Conservation (phyloP, 1,284 basidiomycete genomes). For the Papiliotrema fonsecae region DNA sequence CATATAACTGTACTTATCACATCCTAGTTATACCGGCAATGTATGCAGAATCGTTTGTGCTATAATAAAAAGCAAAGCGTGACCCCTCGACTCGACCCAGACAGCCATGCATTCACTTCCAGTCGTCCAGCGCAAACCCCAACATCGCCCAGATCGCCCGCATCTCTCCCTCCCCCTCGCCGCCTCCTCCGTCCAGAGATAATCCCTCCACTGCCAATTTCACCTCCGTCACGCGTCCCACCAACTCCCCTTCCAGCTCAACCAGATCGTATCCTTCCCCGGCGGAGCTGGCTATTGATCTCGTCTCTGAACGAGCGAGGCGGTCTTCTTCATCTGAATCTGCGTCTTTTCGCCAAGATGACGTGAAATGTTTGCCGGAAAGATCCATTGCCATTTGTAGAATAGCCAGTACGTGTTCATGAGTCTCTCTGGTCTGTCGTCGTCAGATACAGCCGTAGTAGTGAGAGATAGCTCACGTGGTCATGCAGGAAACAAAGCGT, state of each 20-base stretch:
- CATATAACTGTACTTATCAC: too few species aligned
- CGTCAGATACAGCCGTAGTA: background rate
- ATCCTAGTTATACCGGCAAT: too few species aligned
- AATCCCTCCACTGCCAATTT: constrained; percentile 45
- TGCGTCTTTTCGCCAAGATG: background rate
- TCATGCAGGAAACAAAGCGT: constrained; percentile 62
- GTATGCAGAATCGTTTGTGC: too few species aligned
- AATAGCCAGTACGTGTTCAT: background rate
- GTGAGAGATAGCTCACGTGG: constrained; percentile 55
- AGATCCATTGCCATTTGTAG: background rate
- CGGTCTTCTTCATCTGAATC: constrained; percentile 44
- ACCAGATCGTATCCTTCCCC: constrained; percentile 54
- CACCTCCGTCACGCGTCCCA: constrained; percentile 57
- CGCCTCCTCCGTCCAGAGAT: constrained; percentile 51
- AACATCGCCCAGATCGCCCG: constrained; percentile 62
- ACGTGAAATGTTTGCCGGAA: constrained; percentile 40
- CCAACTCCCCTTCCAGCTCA: constrained; percentile 62
- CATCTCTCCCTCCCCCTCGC: constrained; percentile 51
- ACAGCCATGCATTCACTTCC: constrained; percentile 52
- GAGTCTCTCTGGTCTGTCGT: background rate
- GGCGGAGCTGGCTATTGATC: constrained; percentile 37
- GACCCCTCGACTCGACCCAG: background rate
- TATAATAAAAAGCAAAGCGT: too few species aligned
- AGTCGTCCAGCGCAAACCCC: constrained; percentile 72
- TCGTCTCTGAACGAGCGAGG: background rate